A percentile compares a stretch with the other conserved stretches of the same genome.
Conservation (phyloP, 164 flowering plant genomes). For the Platanus orientalis region DNA sequence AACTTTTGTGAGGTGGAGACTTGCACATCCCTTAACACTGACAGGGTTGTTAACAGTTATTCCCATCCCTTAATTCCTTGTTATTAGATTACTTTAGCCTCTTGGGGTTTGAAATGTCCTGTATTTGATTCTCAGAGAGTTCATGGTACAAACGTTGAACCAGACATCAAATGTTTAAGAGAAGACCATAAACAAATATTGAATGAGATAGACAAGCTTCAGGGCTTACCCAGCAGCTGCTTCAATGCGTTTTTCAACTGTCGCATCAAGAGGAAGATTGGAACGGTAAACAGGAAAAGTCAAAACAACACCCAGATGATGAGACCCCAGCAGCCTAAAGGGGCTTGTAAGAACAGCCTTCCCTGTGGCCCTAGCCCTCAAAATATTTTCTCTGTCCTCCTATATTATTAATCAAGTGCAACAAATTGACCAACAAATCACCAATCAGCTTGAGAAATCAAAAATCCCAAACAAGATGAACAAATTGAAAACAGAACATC, state of each 20-base stretch:
- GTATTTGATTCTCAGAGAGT: neutral
- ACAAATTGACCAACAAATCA: neutral
- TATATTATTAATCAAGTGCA: conserved; percentile 21
- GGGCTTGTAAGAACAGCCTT: conserved; percentile 92
- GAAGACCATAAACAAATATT: neutral
- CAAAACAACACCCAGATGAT: conserved; percentile 93
- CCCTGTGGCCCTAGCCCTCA: conserved; percentile 87
- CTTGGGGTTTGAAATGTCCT: too few relatives aligned
- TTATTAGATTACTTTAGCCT: too few relatives aligned
- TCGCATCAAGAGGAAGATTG: conserved; percentile 55
- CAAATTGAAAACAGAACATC: neutral
- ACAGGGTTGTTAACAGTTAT: too few relatives aligned
- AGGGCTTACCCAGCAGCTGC: conserved; percentile 76
- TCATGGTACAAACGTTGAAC: neutral
- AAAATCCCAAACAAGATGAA: neutral
- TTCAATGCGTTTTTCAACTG: conserved; percentile 59
- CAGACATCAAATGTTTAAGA: neutral
- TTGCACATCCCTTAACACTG: too few relatives aligned
- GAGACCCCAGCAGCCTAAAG: conserved; percentile 73
- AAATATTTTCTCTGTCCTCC: conserved; percentile 92
- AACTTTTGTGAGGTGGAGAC: too few relatives aligned
- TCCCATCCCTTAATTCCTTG: too few relatives aligned
- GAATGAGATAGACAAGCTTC: conserved; percentile 5
- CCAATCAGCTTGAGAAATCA: neutral
- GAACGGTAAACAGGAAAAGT: conserved; percentile 90